Conservation (phyloP, 176 grass and related monocot species). For the Musa schizocarpa region DNA sequence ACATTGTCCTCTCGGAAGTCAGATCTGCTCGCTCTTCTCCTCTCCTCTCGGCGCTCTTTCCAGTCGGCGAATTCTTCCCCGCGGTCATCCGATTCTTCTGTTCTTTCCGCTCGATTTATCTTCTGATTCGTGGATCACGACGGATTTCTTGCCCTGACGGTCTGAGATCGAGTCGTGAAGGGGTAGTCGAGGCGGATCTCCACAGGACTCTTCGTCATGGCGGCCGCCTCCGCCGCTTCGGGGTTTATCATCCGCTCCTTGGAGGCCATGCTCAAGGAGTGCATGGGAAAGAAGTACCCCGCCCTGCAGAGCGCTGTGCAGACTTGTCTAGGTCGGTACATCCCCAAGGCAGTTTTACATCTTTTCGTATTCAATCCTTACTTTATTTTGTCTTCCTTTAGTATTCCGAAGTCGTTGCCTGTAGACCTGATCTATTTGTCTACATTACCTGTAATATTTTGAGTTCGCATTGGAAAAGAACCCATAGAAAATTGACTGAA, state of each 20-base stretch:
- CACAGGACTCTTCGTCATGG: conserved; percentile 38
- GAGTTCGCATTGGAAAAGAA: background rate
- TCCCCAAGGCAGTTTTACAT: background rate
- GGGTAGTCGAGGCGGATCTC: conserved; percentile 1
- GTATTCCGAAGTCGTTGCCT: background rate
- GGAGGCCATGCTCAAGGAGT: conserved; percentile 99
- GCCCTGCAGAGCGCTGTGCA: conserved; percentile 81
- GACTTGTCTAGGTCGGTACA: conserved; percentile 63
- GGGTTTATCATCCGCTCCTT: conserved; percentile 90
- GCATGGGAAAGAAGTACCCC: conserved; percentile 73
- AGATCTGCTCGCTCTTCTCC: background rate
- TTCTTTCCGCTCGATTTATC: background rate
- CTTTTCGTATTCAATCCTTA: background rate
- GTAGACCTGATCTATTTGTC: background rate
- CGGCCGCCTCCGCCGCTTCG: conserved; percentile 71
- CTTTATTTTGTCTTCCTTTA: background rate
- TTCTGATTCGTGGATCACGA: background rate
- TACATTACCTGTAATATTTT: background rate
- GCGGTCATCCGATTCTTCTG: background rate
- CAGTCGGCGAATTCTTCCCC: background rate
- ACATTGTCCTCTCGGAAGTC: background rate
- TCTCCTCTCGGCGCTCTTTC: background rate
- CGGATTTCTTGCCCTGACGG: background rate
- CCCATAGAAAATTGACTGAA: background rate
- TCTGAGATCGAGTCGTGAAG: background rate